Conservation (phyloP, 2,329 filamentous ascomycete genomes). For the Fonsecaea multimorphosa region DNA sequence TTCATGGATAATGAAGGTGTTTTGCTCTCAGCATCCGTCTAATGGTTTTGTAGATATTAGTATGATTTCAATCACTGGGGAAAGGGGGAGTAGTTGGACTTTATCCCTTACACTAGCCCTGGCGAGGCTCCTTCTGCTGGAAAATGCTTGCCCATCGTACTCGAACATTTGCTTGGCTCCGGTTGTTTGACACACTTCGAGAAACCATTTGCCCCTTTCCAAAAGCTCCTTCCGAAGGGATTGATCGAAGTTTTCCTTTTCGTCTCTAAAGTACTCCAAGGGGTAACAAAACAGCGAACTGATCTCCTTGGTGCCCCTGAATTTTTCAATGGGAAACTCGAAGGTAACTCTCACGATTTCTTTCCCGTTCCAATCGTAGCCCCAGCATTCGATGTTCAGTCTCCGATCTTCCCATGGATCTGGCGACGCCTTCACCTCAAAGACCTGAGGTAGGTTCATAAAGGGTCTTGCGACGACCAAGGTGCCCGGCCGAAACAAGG, state of each 20-base stretch:
- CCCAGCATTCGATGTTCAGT: not conserved
- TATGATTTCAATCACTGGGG: not conserved
- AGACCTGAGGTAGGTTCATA: not conserved
- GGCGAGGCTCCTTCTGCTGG: not conserved
- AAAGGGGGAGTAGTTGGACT: not conserved
- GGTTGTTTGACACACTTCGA: not conserved
- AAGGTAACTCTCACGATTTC: not conserved
- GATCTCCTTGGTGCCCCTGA: not conserved
- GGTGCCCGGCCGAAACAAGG: not conserved
- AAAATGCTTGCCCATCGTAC: not conserved
- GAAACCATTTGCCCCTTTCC: not conserved
- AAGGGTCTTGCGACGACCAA: not conserved
- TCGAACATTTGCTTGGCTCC: not conserved
- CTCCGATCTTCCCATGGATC: not conserved
- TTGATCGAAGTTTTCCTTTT: not conserved
- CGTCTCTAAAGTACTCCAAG: not conserved
- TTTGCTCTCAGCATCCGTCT: not conserved
- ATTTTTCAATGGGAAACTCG: not conserved
- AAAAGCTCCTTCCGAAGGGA: not conserved
- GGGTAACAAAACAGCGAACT: not conserved
- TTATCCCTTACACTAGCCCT: not conserved
- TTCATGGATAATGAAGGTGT: not conserved
- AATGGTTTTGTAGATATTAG: not conserved
- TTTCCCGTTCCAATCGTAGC: not conserved
- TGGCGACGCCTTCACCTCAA: not conserved